Evolutionary conservation across 2,329 filamentous ascomycete species (phyloP).

Genomic region (Colletotrichum costaricense): DNA sequence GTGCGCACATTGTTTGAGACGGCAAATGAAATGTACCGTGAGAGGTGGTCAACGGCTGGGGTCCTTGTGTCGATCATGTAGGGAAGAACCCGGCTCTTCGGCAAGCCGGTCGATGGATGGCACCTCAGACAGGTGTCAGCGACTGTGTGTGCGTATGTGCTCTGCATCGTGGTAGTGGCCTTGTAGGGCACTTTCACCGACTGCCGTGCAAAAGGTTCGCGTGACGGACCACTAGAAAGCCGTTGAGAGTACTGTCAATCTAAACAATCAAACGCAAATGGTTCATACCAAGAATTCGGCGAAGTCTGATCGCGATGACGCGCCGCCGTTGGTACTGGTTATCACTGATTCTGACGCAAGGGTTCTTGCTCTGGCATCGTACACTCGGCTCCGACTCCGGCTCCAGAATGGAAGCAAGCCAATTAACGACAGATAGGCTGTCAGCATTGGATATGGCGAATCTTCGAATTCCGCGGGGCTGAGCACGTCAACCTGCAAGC

Average conservation of each 20-base stretch:
- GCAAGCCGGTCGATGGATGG: conserved; percentile 17
- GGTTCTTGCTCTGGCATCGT: background rate
- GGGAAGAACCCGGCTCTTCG: conserved; percentile 12
- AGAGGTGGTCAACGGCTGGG: background rate
- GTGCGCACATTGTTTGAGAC: conserved; percentile 31
- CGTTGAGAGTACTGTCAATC: background rate
- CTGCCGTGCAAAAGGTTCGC: background rate
- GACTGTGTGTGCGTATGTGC: background rate
- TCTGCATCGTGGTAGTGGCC: background rate
- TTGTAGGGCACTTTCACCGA: background rate
- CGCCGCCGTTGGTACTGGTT: background rate
- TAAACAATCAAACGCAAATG: background rate
- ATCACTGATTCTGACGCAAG: background rate
- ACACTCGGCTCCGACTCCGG: conserved; percentile 19
- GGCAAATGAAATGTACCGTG: background rate
- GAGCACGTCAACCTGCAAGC: background rate
- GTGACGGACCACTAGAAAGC: background rate
- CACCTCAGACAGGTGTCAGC: conserved; percentile 28
- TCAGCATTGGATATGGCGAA: background rate
- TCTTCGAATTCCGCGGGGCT: conserved; percentile 1
- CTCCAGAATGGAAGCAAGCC: background rate
- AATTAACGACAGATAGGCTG: background rate
- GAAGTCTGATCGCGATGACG: conserved; percentile 1
- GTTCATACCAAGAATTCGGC: background rate
- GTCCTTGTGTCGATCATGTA: background rate